Percentiles rank a stretch among this genome's conserved stretches.
phyloP scores from a whole-genome alignment of 2,329 filamentous ascomycete species.

The Aspergillus awamori region DNA sequence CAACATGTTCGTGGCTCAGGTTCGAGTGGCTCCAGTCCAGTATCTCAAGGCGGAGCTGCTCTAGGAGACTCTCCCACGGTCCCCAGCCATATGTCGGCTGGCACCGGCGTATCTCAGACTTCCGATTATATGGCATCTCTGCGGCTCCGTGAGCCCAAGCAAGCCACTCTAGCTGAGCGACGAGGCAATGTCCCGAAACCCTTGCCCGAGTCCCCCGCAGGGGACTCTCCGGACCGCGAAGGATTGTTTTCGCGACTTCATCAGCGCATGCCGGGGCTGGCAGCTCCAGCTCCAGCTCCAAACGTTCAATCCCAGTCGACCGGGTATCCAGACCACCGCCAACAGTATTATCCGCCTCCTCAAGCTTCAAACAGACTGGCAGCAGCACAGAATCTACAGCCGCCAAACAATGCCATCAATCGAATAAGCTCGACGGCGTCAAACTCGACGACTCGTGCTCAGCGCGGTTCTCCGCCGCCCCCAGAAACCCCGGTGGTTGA shows the following conservation, averaged over 20 bases:
- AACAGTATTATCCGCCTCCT: slow-evolving; percentile 66
- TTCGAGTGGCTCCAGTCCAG: slow-evolving; percentile 33
- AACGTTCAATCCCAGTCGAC: slow-evolving; percentile 32
- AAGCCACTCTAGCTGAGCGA: slow-evolving; percentile 73
- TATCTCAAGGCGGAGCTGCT: slow-evolving; percentile 28
- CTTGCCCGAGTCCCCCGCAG: slow-evolving; percentile 78
- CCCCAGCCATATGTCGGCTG: slow-evolving; percentile 30
- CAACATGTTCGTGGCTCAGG: slow-evolving; percentile 39
- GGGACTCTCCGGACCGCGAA: slow-evolving; percentile 73
- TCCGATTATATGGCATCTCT: slow-evolving; percentile 45
- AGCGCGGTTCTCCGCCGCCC: slow-evolving; percentile 88
- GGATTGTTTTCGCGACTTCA: slow-evolving; percentile 73
- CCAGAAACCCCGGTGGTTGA: slow-evolving; percentile 87
- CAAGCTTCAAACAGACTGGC: slow-evolving; percentile 30
- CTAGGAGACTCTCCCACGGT: slow-evolving; percentile 24
- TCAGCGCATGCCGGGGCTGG: slow-evolving; percentile 45
- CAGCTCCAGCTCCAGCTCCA: slow-evolving; percentile 31
- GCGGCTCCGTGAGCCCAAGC: slow-evolving; percentile 53
- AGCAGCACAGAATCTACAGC: slow-evolving; percentile 45
- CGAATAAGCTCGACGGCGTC: slow-evolving; percentile 81
- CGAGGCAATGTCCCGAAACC: slow-evolving; percentile 75
- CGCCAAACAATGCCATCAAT: slow-evolving; percentile 59
- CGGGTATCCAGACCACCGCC: slow-evolving; percentile 58
- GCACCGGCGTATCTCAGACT: slow-evolving; percentile 32
- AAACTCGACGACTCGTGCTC: slow-evolving; percentile 88